Conservation (phyloP, 1,284 basidiomycete species). For the Ceratobasidium sp. region DNA sequence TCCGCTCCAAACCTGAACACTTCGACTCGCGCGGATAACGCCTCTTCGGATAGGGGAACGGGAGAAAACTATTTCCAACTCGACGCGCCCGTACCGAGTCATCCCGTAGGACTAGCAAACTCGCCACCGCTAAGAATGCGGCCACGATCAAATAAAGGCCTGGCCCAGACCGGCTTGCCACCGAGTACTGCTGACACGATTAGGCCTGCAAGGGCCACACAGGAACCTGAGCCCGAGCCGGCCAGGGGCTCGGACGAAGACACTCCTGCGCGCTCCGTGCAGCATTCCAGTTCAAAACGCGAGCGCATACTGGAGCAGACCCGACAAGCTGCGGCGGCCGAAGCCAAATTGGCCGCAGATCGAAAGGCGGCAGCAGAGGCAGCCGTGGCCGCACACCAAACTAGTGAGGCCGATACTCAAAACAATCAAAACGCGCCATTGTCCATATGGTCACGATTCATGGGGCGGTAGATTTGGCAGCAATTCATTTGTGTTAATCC, state of each 20-base stretch:
- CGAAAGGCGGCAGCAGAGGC: slow-evolving; percentile 9
- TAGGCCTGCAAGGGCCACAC: no score
- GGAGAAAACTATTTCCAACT: neutral
- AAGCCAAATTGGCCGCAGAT: slow-evolving; percentile 14
- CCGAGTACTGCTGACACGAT: no score
- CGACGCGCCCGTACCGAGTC: neutral
- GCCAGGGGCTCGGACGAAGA: neutral
- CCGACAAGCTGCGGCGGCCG: slow-evolving; percentile 21
- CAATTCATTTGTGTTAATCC: slow-evolving; percentile 11
- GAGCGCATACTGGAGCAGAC: slow-evolving; percentile 15
- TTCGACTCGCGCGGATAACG: neutral
- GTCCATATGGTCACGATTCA: slow-evolving; percentile 28
- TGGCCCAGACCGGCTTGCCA: neutral
- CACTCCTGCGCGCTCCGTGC: neutral
- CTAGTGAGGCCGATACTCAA: slow-evolving; percentile 1
- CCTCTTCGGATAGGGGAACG: neutral
- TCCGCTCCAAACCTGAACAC: neutral
- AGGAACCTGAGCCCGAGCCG: neutral
- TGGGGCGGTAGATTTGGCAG: slow-evolving; percentile 8
- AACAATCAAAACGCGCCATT: neutral
- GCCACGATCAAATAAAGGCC: neutral
- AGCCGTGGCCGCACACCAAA: neutral
- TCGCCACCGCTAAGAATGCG: slow-evolving; percentile 14
- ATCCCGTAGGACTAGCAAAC: neutral
- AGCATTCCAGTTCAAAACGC: slow-evolving; percentile 21